A percentile compares a stretch with the other conserved stretches of the same genome.
Conservation (phyloP, 208 protist species). For the Spongospora subterranea region DNA sequence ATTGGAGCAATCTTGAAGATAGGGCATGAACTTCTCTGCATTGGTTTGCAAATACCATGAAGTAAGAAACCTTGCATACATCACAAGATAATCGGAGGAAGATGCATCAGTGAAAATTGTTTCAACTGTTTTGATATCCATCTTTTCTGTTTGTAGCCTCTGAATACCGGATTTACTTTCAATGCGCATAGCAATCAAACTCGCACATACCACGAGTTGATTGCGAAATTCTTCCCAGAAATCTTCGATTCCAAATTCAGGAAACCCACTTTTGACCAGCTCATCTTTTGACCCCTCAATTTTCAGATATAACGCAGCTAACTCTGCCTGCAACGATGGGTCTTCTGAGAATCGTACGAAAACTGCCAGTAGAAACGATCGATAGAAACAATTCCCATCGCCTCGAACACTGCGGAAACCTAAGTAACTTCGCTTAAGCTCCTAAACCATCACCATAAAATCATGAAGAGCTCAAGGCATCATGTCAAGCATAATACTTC, state of each 20-base stretch:
- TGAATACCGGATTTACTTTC: background rate
- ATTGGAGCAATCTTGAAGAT: constrained; percentile 20
- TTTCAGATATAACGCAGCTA: background rate
- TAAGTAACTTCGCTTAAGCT: background rate
- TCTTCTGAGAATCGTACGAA: background rate
- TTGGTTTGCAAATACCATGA: constrained; percentile 54
- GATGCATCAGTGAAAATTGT: background rate
- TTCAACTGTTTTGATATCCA: background rate
- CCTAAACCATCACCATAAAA: background rate
- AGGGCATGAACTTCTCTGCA: constrained; percentile 4
- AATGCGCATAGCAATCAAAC: background rate
- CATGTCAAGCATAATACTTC: background rate
- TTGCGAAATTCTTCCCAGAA: constrained; percentile 47
- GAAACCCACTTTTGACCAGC: background rate
- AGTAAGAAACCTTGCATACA: constrained; percentile 22
- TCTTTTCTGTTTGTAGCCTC: background rate
- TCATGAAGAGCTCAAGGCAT: background rate
- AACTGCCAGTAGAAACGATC: background rate
- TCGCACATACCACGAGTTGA: background rate
- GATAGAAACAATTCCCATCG: constrained; percentile 52
- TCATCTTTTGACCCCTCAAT: background rate
- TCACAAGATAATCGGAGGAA: constrained; percentile 6
- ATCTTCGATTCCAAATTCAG: constrained; percentile 35
- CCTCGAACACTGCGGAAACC: constrained; percentile 11
- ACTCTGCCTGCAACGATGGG: background rate